phyloP scores from a whole-genome alignment of 495 filamentous ascomycete species.

The Penicillium taxi region DNA sequence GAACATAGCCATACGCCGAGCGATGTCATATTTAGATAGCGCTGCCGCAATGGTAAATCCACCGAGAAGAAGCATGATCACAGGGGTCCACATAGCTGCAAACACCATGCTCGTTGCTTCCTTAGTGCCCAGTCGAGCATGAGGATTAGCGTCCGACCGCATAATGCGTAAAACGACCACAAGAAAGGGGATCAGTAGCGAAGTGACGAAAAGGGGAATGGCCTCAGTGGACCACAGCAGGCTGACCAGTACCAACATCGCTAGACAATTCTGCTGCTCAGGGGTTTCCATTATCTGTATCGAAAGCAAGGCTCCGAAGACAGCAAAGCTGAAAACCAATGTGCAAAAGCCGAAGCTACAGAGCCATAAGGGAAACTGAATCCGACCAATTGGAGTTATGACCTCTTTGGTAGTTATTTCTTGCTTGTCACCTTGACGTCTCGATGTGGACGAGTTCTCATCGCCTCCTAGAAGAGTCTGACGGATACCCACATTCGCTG shows the following conservation, averaged over 20 bases:
- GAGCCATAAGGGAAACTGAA: conserved; percentile 71
- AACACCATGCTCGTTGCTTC: conserved; percentile 76
- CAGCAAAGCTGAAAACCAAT: conserved; percentile 57
- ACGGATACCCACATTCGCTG: conserved; percentile 77
- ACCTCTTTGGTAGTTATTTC: conserved; percentile 58
- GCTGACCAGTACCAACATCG: conserved; percentile 88
- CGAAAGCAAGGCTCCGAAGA: conserved; percentile 66
- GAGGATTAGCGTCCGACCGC: conserved; percentile 60
- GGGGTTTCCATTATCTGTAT: conserved; percentile 71
- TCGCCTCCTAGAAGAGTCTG: conserved; percentile 73
- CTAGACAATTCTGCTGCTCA: conserved; percentile 93
- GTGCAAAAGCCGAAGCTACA: conserved; percentile 72
- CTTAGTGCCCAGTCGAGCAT: conserved; percentile 62
- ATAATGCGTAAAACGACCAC: conserved; percentile 82
- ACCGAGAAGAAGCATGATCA: conserved; percentile 96
- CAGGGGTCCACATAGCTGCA: conserved; percentile 95
- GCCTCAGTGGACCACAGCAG: conserved; percentile 96
- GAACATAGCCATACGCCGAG: conserved; percentile 92
- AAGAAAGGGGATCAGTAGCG: conserved; percentile 86
- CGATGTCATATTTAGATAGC: conserved; percentile 93
- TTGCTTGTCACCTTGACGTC: conserved; percentile 77
- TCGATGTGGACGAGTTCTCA: conserved; percentile 56
- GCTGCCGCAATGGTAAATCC: conserved; percentile 95
- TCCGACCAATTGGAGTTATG: conserved; percentile 70
- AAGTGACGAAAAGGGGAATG: conserved; percentile 95